Conservation (phyloP, 768 basidiomycete species). For the Harrya chromipes region DNA sequence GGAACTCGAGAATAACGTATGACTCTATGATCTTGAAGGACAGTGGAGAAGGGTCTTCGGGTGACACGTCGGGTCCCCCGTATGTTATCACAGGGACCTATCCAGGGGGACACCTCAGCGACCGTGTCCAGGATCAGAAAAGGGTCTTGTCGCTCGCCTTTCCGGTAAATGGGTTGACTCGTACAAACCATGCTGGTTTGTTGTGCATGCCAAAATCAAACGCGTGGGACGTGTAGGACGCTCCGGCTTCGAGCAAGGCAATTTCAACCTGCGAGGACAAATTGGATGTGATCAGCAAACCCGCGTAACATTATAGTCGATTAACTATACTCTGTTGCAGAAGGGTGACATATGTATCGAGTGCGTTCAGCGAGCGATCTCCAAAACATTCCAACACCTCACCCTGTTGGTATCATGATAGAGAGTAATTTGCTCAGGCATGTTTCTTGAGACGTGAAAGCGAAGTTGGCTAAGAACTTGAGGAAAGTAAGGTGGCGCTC, state of each 20-base stretch:
- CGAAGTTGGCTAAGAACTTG: too few relatives aligned
- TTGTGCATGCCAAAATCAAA: constrained; percentile 47
- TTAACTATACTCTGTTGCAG: constrained; percentile 42
- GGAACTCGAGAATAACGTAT: constrained; percentile 59
- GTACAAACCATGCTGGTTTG: constrained; percentile 66
- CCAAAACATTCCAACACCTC: neutral
- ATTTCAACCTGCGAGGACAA: constrained; percentile 44
- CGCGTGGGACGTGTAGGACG: constrained; percentile 47
- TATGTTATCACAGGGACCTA: constrained; percentile 59
- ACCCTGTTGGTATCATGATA: constrained; percentile 41
- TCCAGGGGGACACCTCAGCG: neutral
- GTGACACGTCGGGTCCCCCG: constrained; percentile 51
- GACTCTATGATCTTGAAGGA: constrained; percentile 64
- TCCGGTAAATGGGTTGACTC: constrained; percentile 55
- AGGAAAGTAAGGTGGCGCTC: too few relatives aligned
- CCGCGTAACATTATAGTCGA: neutral
- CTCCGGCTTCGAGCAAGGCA: constrained; percentile 54
- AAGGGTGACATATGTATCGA: constrained; percentile 47
- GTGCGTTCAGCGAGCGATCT: neutral
- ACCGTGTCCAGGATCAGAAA: neutral
- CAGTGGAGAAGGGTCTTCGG: constrained; percentile 54
- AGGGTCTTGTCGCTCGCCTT: constrained; percentile 40
- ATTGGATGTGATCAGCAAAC: neutral
- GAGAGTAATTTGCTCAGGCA: constrained; percentile 36
- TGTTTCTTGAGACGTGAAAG: neutral